Evolutionary conservation across 768 basidiomycete species (phyloP).

Genomic region (Suillus variegatus): DNA sequence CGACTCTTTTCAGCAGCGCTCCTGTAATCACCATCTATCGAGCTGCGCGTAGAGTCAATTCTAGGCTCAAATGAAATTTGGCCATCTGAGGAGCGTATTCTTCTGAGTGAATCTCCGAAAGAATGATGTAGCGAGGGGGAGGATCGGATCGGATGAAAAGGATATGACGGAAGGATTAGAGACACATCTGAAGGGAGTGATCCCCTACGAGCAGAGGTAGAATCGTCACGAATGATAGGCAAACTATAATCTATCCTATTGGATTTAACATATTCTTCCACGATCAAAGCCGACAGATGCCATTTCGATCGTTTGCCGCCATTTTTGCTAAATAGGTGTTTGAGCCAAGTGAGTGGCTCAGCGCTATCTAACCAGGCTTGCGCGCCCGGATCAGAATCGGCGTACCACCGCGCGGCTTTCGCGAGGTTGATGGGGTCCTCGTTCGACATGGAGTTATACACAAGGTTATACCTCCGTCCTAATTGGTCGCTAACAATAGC

Average conservation of each 20-base stretch:
- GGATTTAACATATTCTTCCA: constrained; percentile 63
- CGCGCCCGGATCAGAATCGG: constrained; percentile 46
- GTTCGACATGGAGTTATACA: constrained; percentile 42
- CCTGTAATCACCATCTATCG: constrained; percentile 46
- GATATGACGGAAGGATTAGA: constrained; percentile 12
- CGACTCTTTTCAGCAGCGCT: constrained; percentile 40
- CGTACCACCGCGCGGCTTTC: constrained; percentile 61
- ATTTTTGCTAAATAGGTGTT: constrained; percentile 57
- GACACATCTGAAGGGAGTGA: constrained; percentile 14
- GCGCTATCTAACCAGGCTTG: constrained; percentile 57
- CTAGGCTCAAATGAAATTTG: constrained; percentile 60
- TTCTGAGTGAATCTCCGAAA: constrained; percentile 40
- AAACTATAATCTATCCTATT: constrained; percentile 34
- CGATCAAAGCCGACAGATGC: constrained; percentile 67
- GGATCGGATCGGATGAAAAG: neutral
- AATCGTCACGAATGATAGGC: constrained; percentile 49
- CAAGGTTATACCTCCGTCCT: constrained; percentile 59
- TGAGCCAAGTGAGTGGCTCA: constrained; percentile 77
- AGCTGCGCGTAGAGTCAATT: constrained; percentile 47
- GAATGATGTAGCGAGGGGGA: constrained; percentile 41
- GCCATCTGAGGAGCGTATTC: constrained; percentile 46
- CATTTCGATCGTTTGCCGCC: constrained; percentile 49
- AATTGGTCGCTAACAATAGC: constrained; percentile 66
- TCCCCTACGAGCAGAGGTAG: constrained; percentile 1
- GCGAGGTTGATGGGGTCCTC: constrained; percentile 44